These are phyloP conservation scores for Zygnema cylindricum DNA, from an alignment of 139 green algal species.

Conservation along the genomic window DNA sequence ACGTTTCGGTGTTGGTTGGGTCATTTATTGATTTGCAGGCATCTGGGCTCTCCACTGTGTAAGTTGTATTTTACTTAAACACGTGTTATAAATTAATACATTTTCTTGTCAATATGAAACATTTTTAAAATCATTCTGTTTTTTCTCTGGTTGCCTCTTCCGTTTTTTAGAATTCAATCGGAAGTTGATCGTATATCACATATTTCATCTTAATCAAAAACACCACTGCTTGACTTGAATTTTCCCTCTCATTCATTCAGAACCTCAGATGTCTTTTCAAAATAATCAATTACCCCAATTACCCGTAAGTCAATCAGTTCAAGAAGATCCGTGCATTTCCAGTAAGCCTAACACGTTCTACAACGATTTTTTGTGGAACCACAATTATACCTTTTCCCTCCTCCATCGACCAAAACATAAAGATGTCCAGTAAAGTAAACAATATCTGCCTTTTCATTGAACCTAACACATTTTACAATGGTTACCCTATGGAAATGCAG, in stretches of 20 bases:
- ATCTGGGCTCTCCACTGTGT: slow-evolving; percentile 22
- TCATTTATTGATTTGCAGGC: background rate
- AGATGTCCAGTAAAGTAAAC: too few species aligned
- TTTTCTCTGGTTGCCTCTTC: background rate
- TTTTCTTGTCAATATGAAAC: background rate
- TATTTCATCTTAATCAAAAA: background rate
- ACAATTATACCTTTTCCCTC: background rate
- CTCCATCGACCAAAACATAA: too few species aligned
- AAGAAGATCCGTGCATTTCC: too few species aligned
- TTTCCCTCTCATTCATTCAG: background rate
- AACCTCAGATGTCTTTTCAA: too few species aligned
- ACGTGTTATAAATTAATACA: background rate
- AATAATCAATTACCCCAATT: too few species aligned
- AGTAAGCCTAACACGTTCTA: too few species aligned
- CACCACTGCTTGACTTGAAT: background rate
- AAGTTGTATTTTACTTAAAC: background rate
- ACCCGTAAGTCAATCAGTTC: too few species aligned
- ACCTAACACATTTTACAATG: too few species aligned
- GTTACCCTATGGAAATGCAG: background rate
- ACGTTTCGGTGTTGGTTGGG: background rate
- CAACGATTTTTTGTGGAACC: too few species aligned
- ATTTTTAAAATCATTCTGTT: background rate
- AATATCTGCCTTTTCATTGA: background rate
- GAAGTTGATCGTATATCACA: too few species aligned
- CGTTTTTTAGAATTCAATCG: too few species aligned